Base-by-base conservation (phyloP, 1,284 basidiomycete species). In the Cutaneotrichosporon sp. region DNA sequence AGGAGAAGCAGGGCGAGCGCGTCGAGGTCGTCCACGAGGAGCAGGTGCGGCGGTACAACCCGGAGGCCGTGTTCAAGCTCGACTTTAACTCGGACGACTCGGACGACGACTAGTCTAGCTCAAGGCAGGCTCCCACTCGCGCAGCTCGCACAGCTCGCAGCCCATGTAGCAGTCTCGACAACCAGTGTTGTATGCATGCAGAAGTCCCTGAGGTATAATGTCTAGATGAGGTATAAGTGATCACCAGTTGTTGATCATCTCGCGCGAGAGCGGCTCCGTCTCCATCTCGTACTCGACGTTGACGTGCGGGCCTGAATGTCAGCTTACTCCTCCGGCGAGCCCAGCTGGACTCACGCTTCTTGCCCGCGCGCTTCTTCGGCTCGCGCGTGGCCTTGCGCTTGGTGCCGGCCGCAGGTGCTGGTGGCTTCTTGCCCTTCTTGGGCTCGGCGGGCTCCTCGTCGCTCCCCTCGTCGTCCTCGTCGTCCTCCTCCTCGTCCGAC, bases 231-330 rank as follows among this genome's bases (percentile, higher is more conserved):
- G 55, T 53, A 62, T 38, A 50, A 13, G 25, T 11, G 43, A 27
- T 65, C 77, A 82, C 81, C 81, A 82, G 63, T 80, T 78, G 66
- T 75, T 75, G 61, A 82, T 63, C 73, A 79, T 78, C 69, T 81
- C 81, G 66, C 81, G 78, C 36, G 81, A 80, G 54, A 83, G 75
- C n/a, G 83, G 83, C 79, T 92, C 92, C 74, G 91, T 85, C 80
- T 93, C 92, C 80, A 91, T 84, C 81, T 97, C 95, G 86, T 97
- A 95, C 80, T 97, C 95, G 78, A 97, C 89, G 77, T 95, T 91
- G 77, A 98, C 88, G 67, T 88, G 85, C 9, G 92, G 88, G 47
- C 64, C 58, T 63, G 61, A 13, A 16, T 34, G 54, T 58, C 42
- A 62, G 60, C 46, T 42, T 18, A 42, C 11, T 11, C 2, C 9